Evolutionary conservation across 768 basidiomycete species (phyloP), one percentile per base, ranked within the genome.

Genomic region (Rhodotorula babjevae): DNA sequence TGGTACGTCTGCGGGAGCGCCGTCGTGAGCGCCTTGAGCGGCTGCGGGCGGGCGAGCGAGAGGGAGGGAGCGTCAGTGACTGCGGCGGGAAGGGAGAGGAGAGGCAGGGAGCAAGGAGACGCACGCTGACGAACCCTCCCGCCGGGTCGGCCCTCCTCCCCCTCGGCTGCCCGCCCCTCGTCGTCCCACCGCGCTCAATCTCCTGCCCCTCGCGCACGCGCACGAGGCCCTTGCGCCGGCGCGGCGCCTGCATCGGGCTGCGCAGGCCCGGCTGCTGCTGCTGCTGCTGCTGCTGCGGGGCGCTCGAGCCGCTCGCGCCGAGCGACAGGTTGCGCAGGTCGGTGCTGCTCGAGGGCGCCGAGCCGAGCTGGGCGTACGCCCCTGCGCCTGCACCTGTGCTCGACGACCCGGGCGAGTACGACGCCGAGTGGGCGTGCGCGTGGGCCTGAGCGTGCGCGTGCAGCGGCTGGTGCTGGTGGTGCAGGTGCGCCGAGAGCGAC

Each of bases 1-100:
- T 87, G 89, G 83, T 90, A 99, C 27, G 93, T 97, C 72, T 93
- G 90, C 66, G 92, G 83, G 61, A 98, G 88, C 76, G 90, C 86
- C 14, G 89, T 90, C 4, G 96, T 97, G 61, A 99, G 82, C 72
- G 87, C 86, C 78, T 85, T 85, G 57, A 88, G 79, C 19, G 87
- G 86, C 85, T 86, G 79, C 44, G 36, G 36, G 55, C 21, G 14
- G 27, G 61, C 33, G 36, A 49, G 25, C 52, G 18, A 60, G 18
- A 57, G 25, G 27, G 4, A 15, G 11, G 21, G 18, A 46, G 36
- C 19, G 58, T 59, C 58, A 59, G 58, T 33, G 33, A 36, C 36
- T 4, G 36, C 12, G 56, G 36, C 19, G 19, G 14, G 11, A 12
- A 29, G 31, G 31, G 8, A 58, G 8, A 7, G 0, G 14, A 53